Conservation (phyloP, 1,139 yeast genomes). For the Yamadazyma trypodendri region DNA sequence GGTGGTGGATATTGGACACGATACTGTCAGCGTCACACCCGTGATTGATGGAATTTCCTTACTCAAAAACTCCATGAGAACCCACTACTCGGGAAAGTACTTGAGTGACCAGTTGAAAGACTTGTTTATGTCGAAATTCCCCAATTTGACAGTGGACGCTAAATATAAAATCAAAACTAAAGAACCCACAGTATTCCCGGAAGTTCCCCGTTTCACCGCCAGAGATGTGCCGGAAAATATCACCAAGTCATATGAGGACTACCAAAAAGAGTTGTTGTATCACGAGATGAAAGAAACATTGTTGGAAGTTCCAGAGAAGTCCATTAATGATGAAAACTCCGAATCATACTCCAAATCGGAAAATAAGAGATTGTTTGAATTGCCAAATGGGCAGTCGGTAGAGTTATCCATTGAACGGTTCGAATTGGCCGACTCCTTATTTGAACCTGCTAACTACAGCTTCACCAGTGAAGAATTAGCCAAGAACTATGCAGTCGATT, state of each 20-base stretch:
- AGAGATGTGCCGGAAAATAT: constrained; percentile 31
- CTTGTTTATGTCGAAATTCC: constrained; percentile 20
- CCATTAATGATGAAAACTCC: constrained; percentile 21
- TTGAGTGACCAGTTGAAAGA: constrained; percentile 44
- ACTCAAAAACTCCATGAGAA: constrained; percentile 66
- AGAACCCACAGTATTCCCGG: constrained; percentile 34
- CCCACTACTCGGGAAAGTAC: constrained; percentile 64
- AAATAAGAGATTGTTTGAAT: constrained; percentile 63
- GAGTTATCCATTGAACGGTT: constrained; percentile 56
- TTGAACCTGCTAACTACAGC: constrained; percentile 55
- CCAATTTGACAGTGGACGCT: constrained; percentile 13
- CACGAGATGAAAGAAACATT: constrained; percentile 70
- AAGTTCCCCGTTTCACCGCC: constrained; percentile 27
- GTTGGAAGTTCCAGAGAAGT: constrained; percentile 53
- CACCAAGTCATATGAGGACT: constrained; percentile 39
- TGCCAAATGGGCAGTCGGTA: constrained; percentile 64
- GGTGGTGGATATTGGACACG: constrained; percentile 92
- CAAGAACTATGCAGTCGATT: constrained; percentile 32
- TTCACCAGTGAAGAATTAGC: constrained; percentile 25
- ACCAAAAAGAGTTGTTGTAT: constrained; percentile 32
- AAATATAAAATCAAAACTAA: constrained; percentile 35
- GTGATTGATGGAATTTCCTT: constrained; percentile 91
- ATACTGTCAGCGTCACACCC: constrained; percentile 80
- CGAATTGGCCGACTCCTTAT: constrained; percentile 70
- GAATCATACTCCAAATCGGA: constrained; percentile 33